Percentiles rank a stretch among this genome's conserved stretches.
These are phyloP conservation scores for Rhodotorula taiwanensis DNA, from an alignment of 768 basidiomycete species.

Conservation along the genomic window DNA sequence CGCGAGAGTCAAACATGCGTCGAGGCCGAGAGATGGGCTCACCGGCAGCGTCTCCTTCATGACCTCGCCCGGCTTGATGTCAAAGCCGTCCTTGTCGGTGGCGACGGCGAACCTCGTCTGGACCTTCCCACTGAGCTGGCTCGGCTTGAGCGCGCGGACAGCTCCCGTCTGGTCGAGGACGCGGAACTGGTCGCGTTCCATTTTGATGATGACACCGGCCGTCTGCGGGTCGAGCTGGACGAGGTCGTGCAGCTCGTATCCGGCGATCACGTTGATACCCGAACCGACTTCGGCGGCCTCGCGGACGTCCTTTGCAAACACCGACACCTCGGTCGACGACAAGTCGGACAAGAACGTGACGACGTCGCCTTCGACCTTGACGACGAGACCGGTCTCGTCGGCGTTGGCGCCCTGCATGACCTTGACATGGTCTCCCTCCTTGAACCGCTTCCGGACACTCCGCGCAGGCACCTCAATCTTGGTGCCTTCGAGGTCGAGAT, in stretches of 20 bases:
- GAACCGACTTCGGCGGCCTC: conserved; percentile 97
- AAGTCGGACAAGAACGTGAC: conserved; percentile 97
- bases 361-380: conserved; percentile 79
- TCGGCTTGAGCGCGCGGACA: conserved; percentile 79
- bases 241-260: conserved; percentile 92
- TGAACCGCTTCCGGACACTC: conserved; percentile 89
- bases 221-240: conserved; percentile 92
- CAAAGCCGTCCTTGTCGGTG: conserved; percentile 78
- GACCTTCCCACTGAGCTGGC: conserved; percentile 80
- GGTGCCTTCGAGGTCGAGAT: conserved; percentile 54
- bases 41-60: conserved; percentile 88
- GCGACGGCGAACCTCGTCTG: conserved; percentile 77
- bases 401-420: conserved; percentile 92
- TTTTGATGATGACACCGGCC: conserved; percentile 94
- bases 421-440: conserved; percentile 96
- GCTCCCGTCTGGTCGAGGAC: conserved; percentile 91
- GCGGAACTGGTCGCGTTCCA: conserved; percentile 90
- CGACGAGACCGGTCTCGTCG: conserved; percentile 92
- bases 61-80: conserved; percentile 77
- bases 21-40: conserved; percentile 35
- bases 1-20: conserved; percentile 10
- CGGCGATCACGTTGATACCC: conserved; percentile 77
- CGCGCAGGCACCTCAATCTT: conserved; percentile 77
- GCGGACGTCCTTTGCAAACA: conserved; percentile 93
- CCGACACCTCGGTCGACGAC: conserved; percentile 92